phyloP scores from a whole-genome alignment of 23 red algal species.

The Gracilariopsis chorda region DNA sequence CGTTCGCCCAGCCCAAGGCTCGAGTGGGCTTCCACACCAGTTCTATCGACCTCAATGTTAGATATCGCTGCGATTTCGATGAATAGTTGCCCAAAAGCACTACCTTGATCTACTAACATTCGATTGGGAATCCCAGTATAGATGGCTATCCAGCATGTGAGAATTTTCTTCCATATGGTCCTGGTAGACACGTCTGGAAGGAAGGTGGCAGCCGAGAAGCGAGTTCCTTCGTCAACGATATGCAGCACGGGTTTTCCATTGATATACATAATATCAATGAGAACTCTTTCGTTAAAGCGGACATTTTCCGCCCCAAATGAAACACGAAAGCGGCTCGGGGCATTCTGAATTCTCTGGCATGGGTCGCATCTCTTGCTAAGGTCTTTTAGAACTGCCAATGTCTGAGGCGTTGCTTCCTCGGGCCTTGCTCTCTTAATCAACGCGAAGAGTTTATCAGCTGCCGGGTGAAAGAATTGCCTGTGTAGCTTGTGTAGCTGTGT shows the following conservation, averaged over 20 bases:
- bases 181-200: neutral
- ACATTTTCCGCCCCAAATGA: constrained; percentile 15
- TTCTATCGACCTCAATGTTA: constrained; percentile 26
- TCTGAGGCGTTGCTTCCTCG: constrained; percentile 14
- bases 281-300: constrained; percentile 26
- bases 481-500: constrained; percentile 35
- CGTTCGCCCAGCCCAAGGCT: neutral
- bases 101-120: constrained; percentile 50
- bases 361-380: constrained; percentile 21
- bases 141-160: neutral
- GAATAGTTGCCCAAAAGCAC: constrained; percentile 8
- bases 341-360: constrained; percentile 41
- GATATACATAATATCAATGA: constrained; percentile 51
- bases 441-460: constrained; percentile 9
- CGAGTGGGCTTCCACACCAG: constrained; percentile 37
- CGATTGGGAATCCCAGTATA: constrained; percentile 37
- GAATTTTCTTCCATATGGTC: constrained; percentile 1
- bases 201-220: neutral
- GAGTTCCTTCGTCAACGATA: constrained; percentile 12
- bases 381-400: neutral
- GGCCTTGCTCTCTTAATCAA: neutral
- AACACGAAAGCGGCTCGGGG: constrained; percentile 1
- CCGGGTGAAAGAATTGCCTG: constrained; percentile 26
- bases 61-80: neutral
- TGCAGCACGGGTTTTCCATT: constrained; percentile 27